Base-by-base conservation (phyloP, 2,329 filamentous ascomycete genomes). In the Dothiorella sarmentorum region DNA sequence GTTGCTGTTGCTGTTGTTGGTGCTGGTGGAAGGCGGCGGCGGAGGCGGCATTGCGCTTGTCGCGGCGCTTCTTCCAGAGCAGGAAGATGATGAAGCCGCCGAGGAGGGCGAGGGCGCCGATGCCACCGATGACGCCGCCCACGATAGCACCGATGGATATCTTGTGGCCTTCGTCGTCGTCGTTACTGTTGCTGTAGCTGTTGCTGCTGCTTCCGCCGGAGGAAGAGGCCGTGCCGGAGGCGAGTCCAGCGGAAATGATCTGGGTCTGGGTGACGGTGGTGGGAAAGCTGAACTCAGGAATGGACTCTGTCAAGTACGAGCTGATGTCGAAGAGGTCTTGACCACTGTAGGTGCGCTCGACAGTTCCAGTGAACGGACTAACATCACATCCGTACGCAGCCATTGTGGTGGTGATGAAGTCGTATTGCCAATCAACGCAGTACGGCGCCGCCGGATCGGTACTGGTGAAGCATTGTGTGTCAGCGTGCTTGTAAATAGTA, bases 91-190 rank as follows among this genome's bases (percentile, higher is more conserved):
- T 61, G 42, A 71, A 60, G 43, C 66, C 63, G 22, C 61, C 66
- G n/a, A 40, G 18, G 1, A 53, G 4, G 33, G 33, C 33, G 27
- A 71, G 11, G 29, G 67, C 63, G 7, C 63, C 60, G 31, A 70
- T 63, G 1, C 66, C 70, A 31, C 68, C 69, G 7, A 73, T 57
- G 4, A 69, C 70, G 26, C 68, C 69, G 51, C 71, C 70, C 9
- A 70, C 63, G 15, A 73, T 72, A 10, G 66, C 65, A n/a, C 63
- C 69, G 9, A 71, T 49, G 3, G 58, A 53, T 44, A 62, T 63
- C 7, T 49, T 55, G 24, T 60, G 10, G 45, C 3, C 15, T 26
- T 33, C 17, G 27, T 11, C 9, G 27, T 51, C 40, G 4, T 27
- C 5, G 18, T 22, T 18, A 15, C 7, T 22, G 40, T 22, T 26